These are phyloP conservation scores for Megacollybia platyphylla DNA, from an alignment of 1,284 basidiomycete species.

Conservation along the genomic window DNA sequence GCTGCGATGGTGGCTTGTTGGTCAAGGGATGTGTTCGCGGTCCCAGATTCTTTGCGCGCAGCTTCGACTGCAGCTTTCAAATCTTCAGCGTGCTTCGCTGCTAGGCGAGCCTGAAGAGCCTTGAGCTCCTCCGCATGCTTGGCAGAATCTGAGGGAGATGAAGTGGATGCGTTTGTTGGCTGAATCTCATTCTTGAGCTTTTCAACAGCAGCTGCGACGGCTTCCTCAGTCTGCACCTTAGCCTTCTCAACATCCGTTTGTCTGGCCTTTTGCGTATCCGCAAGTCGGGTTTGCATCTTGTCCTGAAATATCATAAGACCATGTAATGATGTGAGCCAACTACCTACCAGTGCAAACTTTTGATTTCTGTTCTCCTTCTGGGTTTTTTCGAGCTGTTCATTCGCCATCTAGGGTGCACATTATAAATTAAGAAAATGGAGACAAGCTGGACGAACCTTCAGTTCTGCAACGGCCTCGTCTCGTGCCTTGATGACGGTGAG, in stretches of 20 bases:
- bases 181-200: conserved; percentile 36
- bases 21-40: conserved; percentile 12
- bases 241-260: conserved; percentile 21
- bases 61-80: conserved; percentile 36
- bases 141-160: conserved; percentile 27
- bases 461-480: conserved; percentile 38
- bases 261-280: conserved; percentile 14
- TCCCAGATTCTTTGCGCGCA: conserved; percentile 21
- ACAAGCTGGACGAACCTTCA: conserved; percentile 29
- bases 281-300: background rate
- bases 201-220: conserved; percentile 40
- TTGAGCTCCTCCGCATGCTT: conserved; percentile 49
- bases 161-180: conserved; percentile 9
- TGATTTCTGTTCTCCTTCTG: conserved; percentile 29
- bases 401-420: conserved; percentile 22
- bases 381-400: conserved; percentile 32
- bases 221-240: conserved; percentile 25
- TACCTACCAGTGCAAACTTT: conserved; percentile 6
- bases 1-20: conserved; percentile 32
- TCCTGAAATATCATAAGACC: background rate
- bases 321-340: conserved; percentile 8
- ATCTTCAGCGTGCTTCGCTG: conserved; percentile 39
- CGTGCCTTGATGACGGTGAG: conserved; percentile 41
- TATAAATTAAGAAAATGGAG: background rate
- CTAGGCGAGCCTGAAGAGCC: conserved; percentile 37